phyloP scores from a whole-genome alignment of 768 basidiomycete species.

The Leccinum imitatum region DNA sequence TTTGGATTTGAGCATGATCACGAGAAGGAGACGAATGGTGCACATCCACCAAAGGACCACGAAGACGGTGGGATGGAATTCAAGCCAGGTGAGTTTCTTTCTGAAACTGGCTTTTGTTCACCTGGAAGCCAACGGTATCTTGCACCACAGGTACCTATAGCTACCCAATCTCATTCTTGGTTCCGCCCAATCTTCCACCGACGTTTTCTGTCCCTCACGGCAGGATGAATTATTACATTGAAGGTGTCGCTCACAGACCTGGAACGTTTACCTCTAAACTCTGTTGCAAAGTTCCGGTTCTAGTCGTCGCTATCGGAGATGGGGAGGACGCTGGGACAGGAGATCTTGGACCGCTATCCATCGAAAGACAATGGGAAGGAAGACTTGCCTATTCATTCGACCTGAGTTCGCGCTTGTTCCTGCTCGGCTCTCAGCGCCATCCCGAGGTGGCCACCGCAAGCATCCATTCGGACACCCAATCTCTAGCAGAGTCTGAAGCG shows the following conservation, averaged over 20 bases:
- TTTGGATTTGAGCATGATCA: constrained; percentile 20
- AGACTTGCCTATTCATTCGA: constrained; percentile 82
- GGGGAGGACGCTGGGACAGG: constrained; percentile 47
- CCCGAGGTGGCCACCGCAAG: neutral
- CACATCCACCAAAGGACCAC: constrained; percentile 39
- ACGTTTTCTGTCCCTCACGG: constrained; percentile 75
- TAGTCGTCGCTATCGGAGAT: constrained; percentile 81
- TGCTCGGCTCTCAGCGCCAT: constrained; percentile 54
- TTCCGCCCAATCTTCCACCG: constrained; percentile 81
- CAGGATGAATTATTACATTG: constrained; percentile 73
- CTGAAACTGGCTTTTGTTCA: neutral
- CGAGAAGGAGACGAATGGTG: constrained; percentile 11
- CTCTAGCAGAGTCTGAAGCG: neutral
- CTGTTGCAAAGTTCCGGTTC: constrained; percentile 66
- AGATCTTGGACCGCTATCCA: constrained; percentile 74
- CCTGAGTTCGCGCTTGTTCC: constrained; percentile 76
- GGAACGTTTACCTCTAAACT: constrained; percentile 83
- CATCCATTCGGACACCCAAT: neutral
- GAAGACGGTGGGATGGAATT: constrained; percentile 84
- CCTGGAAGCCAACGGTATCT: neutral
- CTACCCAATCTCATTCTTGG: constrained; percentile 90
- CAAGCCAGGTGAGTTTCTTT: constrained; percentile 61
- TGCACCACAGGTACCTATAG: constrained; percentile 77
- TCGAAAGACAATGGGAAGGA: constrained; percentile 90
- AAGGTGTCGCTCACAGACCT: constrained; percentile 81